Evolutionary conservation across 164 flowering plant genomes (phyloP), one percentile per base, ranked within the genome.

Genomic region (Chimonanthus salicifolius): DNA sequence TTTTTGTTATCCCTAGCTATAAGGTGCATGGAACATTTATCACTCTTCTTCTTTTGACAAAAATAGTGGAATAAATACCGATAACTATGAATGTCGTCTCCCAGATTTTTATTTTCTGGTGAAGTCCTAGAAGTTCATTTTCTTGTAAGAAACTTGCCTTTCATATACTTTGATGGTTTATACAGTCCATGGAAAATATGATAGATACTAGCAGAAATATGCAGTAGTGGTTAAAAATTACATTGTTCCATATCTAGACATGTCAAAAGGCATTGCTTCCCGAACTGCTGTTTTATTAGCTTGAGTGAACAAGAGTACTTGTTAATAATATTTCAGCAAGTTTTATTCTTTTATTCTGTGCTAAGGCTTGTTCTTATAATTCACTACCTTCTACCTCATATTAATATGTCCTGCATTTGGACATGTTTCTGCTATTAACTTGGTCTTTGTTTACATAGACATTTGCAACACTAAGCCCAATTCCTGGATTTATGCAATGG

Each of bases 381-480:
- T 48, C 16, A 66, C 46, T 66, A 21, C 7, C 10, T 45, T 47
- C 54, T 9, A 47, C 49, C 10, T 49, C 46, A 33, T 74, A 51
- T 62, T n/a, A 8, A 16, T 18, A 5, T 49, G 9, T 11, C 33
- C 48, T 78, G 72, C 58, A 44, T 64, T 54, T 66, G 60, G 16
- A 11, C 33, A 46, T 76, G 13, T 62, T 69, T 65, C 75, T 80
- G 67, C 49, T 74, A 65, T 47, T 51, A 68, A 45, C 60, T 58
- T 67, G 6, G 33, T 7, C 67, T 64, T n/a, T 58, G 58, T 65
- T 49, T 49, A 46, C 62, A 48, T 69, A 94, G 99, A 91, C 84
- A 73, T 94, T 92, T 86, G 94, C 97, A 72, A 92, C 99, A 54
- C 91, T 94, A 44, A 91, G 98, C 76, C 98, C 98, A 60, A 89